Evolutionary conservation across 169 alveolate genomes (phyloP).

Genomic region (Toxoplasma gondii): DNA sequence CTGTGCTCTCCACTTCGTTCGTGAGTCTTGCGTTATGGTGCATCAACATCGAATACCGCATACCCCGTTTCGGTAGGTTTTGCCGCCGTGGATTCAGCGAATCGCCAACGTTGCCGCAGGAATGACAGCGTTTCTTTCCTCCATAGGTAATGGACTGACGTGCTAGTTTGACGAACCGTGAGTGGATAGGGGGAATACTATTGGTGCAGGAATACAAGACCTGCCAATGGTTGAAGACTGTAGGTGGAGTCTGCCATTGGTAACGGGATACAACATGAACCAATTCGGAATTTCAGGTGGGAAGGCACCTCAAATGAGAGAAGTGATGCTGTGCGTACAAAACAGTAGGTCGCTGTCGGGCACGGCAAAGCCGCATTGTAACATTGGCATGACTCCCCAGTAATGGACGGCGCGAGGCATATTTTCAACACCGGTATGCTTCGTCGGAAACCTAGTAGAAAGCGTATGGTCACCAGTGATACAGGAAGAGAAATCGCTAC

Average conservation of each 20-base stretch:
- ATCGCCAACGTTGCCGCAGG: slow-evolving; percentile 46
- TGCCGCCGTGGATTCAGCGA: slow-evolving; percentile 53
- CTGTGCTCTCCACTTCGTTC: background rate
- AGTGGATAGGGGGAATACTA: background rate
- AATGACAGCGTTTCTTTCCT: slow-evolving; percentile 16
- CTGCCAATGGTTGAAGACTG: background rate
- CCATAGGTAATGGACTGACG: background rate
- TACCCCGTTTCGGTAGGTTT: background rate
- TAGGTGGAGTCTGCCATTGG: background rate
- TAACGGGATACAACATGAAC: no score
- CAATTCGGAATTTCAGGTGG: background rate
- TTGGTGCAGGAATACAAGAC: background rate
- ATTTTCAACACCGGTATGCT: slow-evolving; percentile 35
- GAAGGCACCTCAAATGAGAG: background rate
- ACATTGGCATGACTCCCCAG: background rate
- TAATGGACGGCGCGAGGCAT: slow-evolving; percentile 35
- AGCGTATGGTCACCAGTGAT: background rate
- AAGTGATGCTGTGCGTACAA: slow-evolving; percentile 27
- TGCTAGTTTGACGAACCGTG: background rate
- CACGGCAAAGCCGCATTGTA: background rate
- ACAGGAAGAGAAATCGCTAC: slow-evolving; percentile 43
- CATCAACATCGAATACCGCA: background rate
- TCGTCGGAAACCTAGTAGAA: background rate
- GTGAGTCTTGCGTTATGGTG: background rate
- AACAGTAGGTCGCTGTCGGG: background rate